Base-by-base conservation (phyloP, 2,329 filamentous ascomycete species). In the Ophiognomonia clavigignenti-juglandacearum region DNA sequence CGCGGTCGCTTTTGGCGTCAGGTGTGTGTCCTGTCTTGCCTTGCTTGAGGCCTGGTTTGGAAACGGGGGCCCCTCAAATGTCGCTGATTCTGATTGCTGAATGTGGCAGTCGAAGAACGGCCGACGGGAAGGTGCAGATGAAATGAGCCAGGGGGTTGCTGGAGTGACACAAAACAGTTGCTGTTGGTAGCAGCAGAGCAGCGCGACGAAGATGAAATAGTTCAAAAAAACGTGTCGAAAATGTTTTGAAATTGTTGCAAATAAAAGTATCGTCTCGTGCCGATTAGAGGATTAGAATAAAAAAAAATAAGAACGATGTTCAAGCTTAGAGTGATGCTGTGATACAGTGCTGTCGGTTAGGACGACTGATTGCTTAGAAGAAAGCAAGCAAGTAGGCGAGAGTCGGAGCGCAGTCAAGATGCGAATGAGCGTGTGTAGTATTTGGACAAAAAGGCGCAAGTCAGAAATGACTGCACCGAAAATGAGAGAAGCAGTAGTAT, bases 291-390 rank as follows among this genome's bases (percentile, higher is more conserved):
- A 47, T 23, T 47, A 31, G 43, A 50, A 35, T n/a, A 42, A 47
- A 26, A 27, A 43, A 39, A 47, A 43, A 39, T 18, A 31, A 20
- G 23, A 42, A 29, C 19, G 23, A 23, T 20, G n/a, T n/a, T n/a
- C n/a, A n/a, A n/a, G n/a, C n/a, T n/a, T n/a, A n/a, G n/a, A n/a
- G n/a, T n/a, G n/a, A 16, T 27, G 39, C 45, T 36, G 19, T 14
- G 24, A 7, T 7, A 20, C 23, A 52, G 50, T 52, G 29, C 39
- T 39, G 46, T 38, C 50, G 50, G 29, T 52, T 20, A 52, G 49
- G 50, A 52, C 46, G 50, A 52, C 50, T 52, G 50, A 39, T 46
- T 26, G 38, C 39, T n/a, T 22, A 34, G 18, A 24, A 43, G 19
- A n/a, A 18, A 42, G 29, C 13, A 2, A 34, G 24, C 14, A 16